Evolutionary conservation across 805 yeast genomes (phyloP), one percentile per base, ranked within the genome.

Genomic region (Lipomyces kockii): DNA sequence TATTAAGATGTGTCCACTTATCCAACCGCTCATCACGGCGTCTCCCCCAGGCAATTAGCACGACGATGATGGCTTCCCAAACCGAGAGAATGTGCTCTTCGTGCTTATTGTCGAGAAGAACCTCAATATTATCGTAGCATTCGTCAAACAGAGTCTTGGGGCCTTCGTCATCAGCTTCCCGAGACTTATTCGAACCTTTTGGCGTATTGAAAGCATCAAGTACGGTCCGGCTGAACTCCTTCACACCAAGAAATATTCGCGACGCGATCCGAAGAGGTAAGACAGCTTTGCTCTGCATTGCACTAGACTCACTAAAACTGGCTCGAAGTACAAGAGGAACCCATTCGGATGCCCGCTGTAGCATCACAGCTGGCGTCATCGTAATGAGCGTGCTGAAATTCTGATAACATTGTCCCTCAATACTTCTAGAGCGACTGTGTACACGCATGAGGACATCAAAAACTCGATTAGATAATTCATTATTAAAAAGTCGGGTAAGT

Each of bases 11-110:
- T 22, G 34, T 32, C 71, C 71, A 68, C 29, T 62, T 51, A 22
- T 62, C 70, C 6, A 68, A 55, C 58, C 64, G 29, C 34, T 65
- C 60, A 11, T 62, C 66, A 20, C 58, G 34, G 55, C 58, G 52
- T 11, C 53, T 14, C 2, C 71, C 71, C 71, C 71, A 67, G 17
- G 59, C n/a, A 2, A 61, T 27, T 20, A 67, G 39, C 11, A 58
- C 14, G 7, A 58, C 52, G 2, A 67, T 64, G 27, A 67, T 46
- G 12, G 60, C 27, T 37, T 63, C 66, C 71, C 71, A 68, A 7
- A 68, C 32, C 17, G 29, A n/a, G 6, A 67, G 52, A 20, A 68
- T 35, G 35, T 68, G 71, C 8, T 61, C 61, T 34, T 63, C 71
- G n/a, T 63, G 61, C 39, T 58, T 55, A 8, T 63, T 51, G 51